Base-by-base conservation (phyloP, 345 rosid species). In the Populus pruinosa region DNA sequence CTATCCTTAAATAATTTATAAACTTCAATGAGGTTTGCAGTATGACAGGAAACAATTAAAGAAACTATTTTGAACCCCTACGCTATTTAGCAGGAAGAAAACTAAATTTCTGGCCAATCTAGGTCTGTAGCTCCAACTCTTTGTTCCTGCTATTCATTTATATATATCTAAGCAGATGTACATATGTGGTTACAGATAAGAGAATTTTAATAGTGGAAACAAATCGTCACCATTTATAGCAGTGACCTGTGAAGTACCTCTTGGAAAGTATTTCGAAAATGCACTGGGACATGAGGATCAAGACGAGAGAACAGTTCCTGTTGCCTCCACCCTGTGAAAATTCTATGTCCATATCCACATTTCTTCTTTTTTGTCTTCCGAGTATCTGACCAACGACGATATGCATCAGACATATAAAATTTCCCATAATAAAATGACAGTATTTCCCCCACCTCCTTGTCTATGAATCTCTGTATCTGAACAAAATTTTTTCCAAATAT, bases 241-340 rank as follows among this genome's bases (percentile, higher is more conserved):
- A 38, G 29, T 17, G 21, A 71, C 69, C n/a, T 20, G 38, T 55
- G 35, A 25, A 63, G 63, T 85, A 89, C 92, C 89, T 89, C 86
- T 77, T 67, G 77, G 25, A 86, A 73, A 79, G 72, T 23, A 43
- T 67, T 85, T 33, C 87, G 84, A 71, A 77, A 68, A 64, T 85
- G 85, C 73, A 82, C 88, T 0, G 84, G 80, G n/a, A 88, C 74
- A 76, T 76, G 85, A 56, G 86, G 81, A 77, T 82, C 87, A 87
- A 93, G 78, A 77, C 96, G 91, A 39, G 95, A 83, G 39, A 89
- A 70, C 73, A 93, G 78, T 83, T 88, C 86, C 29, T 91, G 89
- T 55, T 86, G 94, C 83, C 94, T 91, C 96, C 96, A 90, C 67
- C 91, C 92, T 23, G 90, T 79, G 78, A 91, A 90, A 62, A 90